Evolutionary conservation across 805 yeast species (phyloP).

Genomic region (Hemisphaericaspora nanyangensis): DNA sequence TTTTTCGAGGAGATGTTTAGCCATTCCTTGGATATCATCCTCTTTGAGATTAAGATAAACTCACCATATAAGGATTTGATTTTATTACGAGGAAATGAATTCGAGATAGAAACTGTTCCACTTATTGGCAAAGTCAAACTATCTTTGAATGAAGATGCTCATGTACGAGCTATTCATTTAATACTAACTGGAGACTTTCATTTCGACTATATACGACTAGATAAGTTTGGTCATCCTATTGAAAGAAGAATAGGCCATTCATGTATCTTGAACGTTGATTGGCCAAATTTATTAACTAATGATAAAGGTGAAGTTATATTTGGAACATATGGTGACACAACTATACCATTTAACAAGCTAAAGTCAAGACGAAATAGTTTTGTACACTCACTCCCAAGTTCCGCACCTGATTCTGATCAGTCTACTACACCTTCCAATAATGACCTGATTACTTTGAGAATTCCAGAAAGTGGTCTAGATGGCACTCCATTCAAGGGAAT

Average conservation of each 20-base stretch:
- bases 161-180: constrained; percentile 36
- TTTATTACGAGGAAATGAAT: constrained; percentile 41
- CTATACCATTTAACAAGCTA: constrained; percentile 21
- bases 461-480: constrained; percentile 36
- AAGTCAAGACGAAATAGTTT: background rate
- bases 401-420: constrained; percentile 17
- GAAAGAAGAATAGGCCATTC: constrained; percentile 36
- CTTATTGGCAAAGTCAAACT: constrained; percentile 47
- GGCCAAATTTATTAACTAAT: constrained; percentile 45
- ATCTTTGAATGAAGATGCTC: constrained; percentile 40
- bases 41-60: constrained; percentile 35
- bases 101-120: constrained; percentile 40
- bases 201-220: constrained; percentile 37
- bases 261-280: constrained; percentile 39
- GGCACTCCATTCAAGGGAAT: constrained; percentile 40
- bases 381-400: background rate
- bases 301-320: constrained; percentile 34
- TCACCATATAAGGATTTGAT: constrained; percentile 40
- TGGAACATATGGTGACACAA: constrained; percentile 42
- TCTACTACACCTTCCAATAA: constrained; percentile 17
- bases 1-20: constrained; percentile 3
- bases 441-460: constrained; percentile 13
- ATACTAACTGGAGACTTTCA: constrained; percentile 40
- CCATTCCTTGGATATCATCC: constrained; percentile 19
- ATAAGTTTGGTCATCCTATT: constrained; percentile 21